Conservation (phyloP, 352 stramenopile genomes). For the Pythium coloratum region DNA sequence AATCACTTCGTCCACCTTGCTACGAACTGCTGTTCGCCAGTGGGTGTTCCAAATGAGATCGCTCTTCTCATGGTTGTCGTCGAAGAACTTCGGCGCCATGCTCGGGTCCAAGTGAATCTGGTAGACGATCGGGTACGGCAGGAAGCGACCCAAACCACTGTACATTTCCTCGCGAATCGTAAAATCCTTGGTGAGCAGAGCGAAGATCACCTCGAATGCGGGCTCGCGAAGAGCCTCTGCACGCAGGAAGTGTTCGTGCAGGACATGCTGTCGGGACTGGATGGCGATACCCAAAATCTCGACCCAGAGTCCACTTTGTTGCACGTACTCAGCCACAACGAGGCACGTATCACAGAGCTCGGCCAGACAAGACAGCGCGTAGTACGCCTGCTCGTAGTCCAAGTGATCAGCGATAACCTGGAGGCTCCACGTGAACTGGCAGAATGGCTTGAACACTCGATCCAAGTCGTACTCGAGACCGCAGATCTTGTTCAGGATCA, state of each 20-base stretch:
- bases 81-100: conserved; percentile 72
- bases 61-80: conserved; percentile 83
- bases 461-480: conserved; percentile 71
- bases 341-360: conserved; percentile 79
- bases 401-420: conserved; percentile 84
- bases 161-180: conserved; percentile 73
- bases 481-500: conserved; percentile 83
- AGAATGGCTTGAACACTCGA: conserved; percentile 73
- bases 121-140: conserved; percentile 82
- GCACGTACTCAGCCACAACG: conserved; percentile 72
- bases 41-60: conserved; percentile 86
- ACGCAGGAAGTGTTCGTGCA: conserved; percentile 79
- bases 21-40: conserved; percentile 68
- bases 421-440: conserved; percentile 75
- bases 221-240: conserved; percentile 73
- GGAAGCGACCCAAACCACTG: conserved; percentile 62
- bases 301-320: conserved; percentile 73
- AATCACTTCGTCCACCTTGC: conserved; percentile 77
- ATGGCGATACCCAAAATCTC: conserved; percentile 79
- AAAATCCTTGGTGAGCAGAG: conserved; percentile 73
- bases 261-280: conserved; percentile 75
- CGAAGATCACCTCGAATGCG: conserved; percentile 82
- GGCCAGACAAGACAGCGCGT: conserved; percentile 71
- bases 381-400: conserved; percentile 77
- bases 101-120: conserved; percentile 80